Percentiles rank a stretch among this genome's conserved stretches.
These are phyloP conservation scores for Aspergillus quadrilineatus DNA, from an alignment of 2,329 filamentous ascomycete species.

Conservation along the genomic window DNA sequence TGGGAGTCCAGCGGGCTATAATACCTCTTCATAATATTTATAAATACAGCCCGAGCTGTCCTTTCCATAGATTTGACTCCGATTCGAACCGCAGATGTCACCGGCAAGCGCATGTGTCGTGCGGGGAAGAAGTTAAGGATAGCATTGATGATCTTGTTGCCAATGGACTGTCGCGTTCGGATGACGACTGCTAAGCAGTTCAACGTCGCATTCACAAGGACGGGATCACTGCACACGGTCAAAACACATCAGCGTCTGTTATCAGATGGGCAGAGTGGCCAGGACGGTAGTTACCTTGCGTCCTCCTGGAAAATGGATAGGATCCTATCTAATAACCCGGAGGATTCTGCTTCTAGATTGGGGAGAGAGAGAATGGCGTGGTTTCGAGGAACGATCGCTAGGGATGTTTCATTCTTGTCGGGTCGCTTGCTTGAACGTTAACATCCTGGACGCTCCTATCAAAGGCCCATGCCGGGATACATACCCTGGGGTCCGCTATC, in stretches of 20 bases:
- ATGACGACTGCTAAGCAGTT: slow-evolving; percentile 84
- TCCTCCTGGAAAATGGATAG: slow-evolving; percentile 82
- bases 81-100: slow-evolving; percentile 77
- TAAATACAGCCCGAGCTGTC: slow-evolving; percentile 78
- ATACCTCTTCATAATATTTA: slow-evolving; percentile 78
- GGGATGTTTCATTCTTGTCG: slow-evolving; percentile 78
- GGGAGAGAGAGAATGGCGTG: slow-evolving; percentile 77
- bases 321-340: slow-evolving; percentile 84
- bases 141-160: slow-evolving; percentile 80
- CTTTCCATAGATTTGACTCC: slow-evolving; percentile 93
- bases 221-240: slow-evolving; percentile 64
- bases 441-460: slow-evolving; percentile 2
- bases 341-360: slow-evolving; percentile 88
- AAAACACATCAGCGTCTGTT: slow-evolving; percentile 9
- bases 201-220: slow-evolving; percentile 85
- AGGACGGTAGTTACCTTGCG: slow-evolving; percentile 59
- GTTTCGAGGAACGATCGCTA: slow-evolving; percentile 78
- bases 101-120: slow-evolving; percentile 71
- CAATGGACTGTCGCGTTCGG: slow-evolving; percentile 74
- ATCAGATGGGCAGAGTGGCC: neutral
- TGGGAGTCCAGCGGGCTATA: slow-evolving; percentile 17
- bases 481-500: slow-evolving; percentile 78
- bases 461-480: slow-evolving; percentile 30
- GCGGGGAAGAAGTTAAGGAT: slow-evolving; percentile 91
- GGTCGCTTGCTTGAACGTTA: slow-evolving; percentile 53